Evolutionary conservation across 2,329 filamentous ascomycete genomes (phyloP), one percentile per base, ranked within the genome.

Genomic region (Furcasterigmium sp.): DNA sequence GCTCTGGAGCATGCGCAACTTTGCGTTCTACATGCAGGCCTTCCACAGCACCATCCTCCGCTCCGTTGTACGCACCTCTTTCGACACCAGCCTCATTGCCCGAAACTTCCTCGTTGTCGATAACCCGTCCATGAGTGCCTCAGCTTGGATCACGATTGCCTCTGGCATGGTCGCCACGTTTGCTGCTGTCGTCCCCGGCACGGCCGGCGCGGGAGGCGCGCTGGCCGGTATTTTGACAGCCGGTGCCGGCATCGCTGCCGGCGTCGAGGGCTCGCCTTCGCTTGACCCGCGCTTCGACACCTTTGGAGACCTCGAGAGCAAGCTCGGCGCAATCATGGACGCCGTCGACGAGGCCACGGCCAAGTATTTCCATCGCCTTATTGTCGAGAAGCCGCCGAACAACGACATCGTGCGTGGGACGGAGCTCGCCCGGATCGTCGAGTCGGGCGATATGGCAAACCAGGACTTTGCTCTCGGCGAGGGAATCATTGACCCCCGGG

Each of bases 1-100:
- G 21, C 43, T 45, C 38, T 45, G 29, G 30, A 14, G 30, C 32
- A 41, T 41, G 38, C 43, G 34, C 23, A 45, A 45, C 32, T 23
- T 37, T n/a, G 43, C 32, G n/a, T 17, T 36, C 5, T 37, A 23
- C 38, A 13, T 45, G 5, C 43, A 45, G 32, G n/a, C 38, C 15
- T n/a, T 41, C 38, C 17, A 30, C 32, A 20, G 29, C 19, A 26
- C 20, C 14, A 20, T 20, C 14, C 20, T 38, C 4, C 14, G n/a
- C 37, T n/a, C 37, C 7, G n/a, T 29, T 7, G 26, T 29, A 3
- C 26, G 26, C 7, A 21, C 30, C 38, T 17, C 8, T 4, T 20
- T 41, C 3, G 39, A 26, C 23, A 41, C 30, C 2, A 39, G n/a
- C 30, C 11, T 20, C 10, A 37, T 45, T 13, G 7, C 41, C 21